phyloP scores from a whole-genome alignment of 768 basidiomycete genomes.

The Lactarius tabidus region DNA sequence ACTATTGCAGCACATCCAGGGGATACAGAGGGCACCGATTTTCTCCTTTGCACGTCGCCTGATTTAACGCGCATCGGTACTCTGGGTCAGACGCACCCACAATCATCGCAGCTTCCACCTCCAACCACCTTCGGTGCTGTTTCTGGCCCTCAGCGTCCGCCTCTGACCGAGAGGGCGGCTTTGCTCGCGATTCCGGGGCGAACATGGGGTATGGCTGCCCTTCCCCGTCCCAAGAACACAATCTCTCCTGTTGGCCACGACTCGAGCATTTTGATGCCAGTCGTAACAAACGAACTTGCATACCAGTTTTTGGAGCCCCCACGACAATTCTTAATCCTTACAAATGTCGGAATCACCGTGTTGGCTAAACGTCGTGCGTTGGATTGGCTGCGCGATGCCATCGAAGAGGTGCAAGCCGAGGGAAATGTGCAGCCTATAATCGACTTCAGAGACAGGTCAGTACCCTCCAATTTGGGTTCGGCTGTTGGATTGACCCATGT shows the following conservation, averaged over 20 bases:
- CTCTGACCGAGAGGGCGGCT: constrained; percentile 73
- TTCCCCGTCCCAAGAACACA: constrained; percentile 36
- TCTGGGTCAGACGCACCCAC: constrained; percentile 58
- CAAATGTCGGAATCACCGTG: constrained; percentile 80
- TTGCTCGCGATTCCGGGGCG: constrained; percentile 75
- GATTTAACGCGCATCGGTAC: constrained; percentile 70
- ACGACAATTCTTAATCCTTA: constrained; percentile 81
- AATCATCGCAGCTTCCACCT: constrained; percentile 37
- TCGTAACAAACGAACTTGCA: constrained; percentile 73
- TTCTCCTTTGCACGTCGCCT: constrained; percentile 68
- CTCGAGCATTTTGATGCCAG: constrained; percentile 42
- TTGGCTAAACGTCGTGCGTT: constrained; percentile 77
- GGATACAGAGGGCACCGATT: constrained; percentile 69
- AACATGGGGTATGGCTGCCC: constrained; percentile 77
- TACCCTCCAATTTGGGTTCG: constrained; percentile 4
- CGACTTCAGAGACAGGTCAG: constrained; percentile 71
- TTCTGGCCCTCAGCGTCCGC: constrained; percentile 46
- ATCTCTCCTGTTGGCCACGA: constrained; percentile 34
- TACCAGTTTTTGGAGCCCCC: constrained; percentile 73
- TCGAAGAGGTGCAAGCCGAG: constrained; percentile 79
- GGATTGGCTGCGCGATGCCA: constrained; percentile 75
- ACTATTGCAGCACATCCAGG: constrained; percentile 69
- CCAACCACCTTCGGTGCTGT: constrained; percentile 36
- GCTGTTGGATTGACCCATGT: constrained; percentile 14
- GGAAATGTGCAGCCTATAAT: constrained; percentile 74